Base-by-base conservation (phyloP, 1,139 yeast species). In the Suhomyces taliae region DNA sequence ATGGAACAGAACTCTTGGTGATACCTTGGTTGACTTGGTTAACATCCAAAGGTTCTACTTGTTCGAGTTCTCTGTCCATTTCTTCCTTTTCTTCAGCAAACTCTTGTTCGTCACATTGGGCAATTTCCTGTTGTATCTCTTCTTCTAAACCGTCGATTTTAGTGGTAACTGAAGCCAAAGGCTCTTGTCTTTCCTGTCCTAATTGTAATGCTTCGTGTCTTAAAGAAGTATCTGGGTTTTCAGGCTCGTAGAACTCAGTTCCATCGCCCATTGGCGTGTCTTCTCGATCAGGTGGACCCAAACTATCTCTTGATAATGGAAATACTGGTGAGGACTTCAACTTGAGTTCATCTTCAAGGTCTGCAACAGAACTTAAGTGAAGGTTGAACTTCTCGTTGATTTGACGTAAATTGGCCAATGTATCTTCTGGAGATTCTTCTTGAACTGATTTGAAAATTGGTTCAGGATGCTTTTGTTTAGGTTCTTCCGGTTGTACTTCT, bases 321-420 rank as follows among this genome's bases (percentile, higher is more conserved):
- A 11, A 29, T 29, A 29, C 24, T 9, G 47, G 54, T 9, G 54
- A 47, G 11, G 54, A 48, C 27, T 27, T 40, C 19, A 47, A 33
- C 5, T 35, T 45, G 26, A 63, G 27, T 42, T 61, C 60, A 29
- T 56, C 54, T 46, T 66, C 69, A 40, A 71, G 58, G 24, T 65
- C 67, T 0, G 58, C 58, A 11, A 70, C 67, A 1, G 76, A 65
- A 34, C 57, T 56, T 37, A 74, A 60, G 43, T 62, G 63, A 26
- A 74, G 55, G 31, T 70, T 58, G 50, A 58, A 73, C 44, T 62
- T 70, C 37, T 55, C 53, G 46, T 72, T 76, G 0, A 72, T 66
- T 27, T 61, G 64, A 41, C 59, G 61, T 34, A 74, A 61, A 34
- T 67, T 58, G 29, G 55, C 47, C 34, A 74, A 57, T 2, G 64